These are phyloP conservation scores for Rhizomucor pusillus DNA, from an alignment of 371 early-diverging fungal genomes.

Conservation along the genomic window DNA sequence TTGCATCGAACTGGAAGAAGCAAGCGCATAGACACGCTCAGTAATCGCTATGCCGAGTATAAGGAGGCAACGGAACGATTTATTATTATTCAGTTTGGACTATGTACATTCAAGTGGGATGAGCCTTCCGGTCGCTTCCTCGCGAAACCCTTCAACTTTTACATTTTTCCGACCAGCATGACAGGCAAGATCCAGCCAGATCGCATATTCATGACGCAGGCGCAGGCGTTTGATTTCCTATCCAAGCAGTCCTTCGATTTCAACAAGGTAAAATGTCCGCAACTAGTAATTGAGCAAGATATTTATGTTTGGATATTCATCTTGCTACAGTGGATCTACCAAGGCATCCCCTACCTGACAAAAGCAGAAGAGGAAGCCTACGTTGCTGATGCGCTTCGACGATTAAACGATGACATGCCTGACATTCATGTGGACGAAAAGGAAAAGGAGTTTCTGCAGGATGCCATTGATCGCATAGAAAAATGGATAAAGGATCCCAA, in stretches of 20 bases:
- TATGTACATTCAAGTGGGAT: slow-evolving; percentile 76
- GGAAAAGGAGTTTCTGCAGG: slow-evolving; percentile 51
- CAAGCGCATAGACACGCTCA: slow-evolving; percentile 47
- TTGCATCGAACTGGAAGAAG: slow-evolving; percentile 35
- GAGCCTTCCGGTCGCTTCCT: slow-evolving; percentile 58
- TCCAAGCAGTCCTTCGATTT: slow-evolving; percentile 78
- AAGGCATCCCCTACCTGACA: slow-evolving; percentile 79
- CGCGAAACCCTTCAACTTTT: slow-evolving; percentile 85
- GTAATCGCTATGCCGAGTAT: slow-evolving; percentile 67
- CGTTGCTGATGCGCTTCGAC: slow-evolving; percentile 37
- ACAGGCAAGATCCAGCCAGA: slow-evolving; percentile 62
- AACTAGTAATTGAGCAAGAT: background rate
- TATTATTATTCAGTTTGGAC: slow-evolving; percentile 76
- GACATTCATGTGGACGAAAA: slow-evolving; percentile 63
- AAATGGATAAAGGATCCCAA: slow-evolving; percentile 47
- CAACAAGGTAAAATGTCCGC: slow-evolving; percentile 51
- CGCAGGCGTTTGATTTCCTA: slow-evolving; percentile 79
- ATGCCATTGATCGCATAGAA: slow-evolving; percentile 37
- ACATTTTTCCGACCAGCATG: slow-evolving; percentile 75
- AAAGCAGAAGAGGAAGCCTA: slow-evolving; percentile 58
- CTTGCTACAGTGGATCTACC: slow-evolving; percentile 50
- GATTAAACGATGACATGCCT: slow-evolving; percentile 52
- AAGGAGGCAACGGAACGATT: slow-evolving; percentile 58
- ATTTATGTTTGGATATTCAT: background rate
- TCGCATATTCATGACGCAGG: slow-evolving; percentile 63